Base-by-base conservation (phyloP, 768 basidiomycete genomes). In the Gyrodon lividus region DNA sequence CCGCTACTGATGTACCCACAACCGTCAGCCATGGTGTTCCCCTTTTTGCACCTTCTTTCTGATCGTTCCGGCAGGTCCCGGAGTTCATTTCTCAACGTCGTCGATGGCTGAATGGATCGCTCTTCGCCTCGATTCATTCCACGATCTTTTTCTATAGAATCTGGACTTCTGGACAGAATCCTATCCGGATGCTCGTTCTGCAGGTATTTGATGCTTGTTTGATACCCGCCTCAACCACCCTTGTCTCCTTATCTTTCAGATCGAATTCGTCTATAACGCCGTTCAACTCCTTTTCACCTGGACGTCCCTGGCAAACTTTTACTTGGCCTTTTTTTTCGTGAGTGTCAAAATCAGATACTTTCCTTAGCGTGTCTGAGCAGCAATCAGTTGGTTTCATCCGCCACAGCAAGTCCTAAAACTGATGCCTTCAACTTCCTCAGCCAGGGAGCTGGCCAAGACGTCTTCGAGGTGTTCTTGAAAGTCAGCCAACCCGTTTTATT, bases 61-160 rank as follows among this genome's bases (percentile, higher is more conserved):
- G 42, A 58, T 28, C 12, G 4, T 47, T 42, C 6, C 3, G 3
- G 10, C 28, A 83, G 79, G 82, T 96, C 45, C 83, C 94, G 13
- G 95, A 97, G 66, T 96, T 96, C 72, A 97, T 96, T 57, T 92
- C 90, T 3, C 94, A 98, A 64, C 86, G 92, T 65, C 86, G 92
- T 61, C 81, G 92, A 61, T 94, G 86, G 87, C 69, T 89, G 50
- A 89, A 89, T 61, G 94, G 95, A 35, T 95, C 92, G 3, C 77
- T 97, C 19, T 97, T 97, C 63, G 94, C 93, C 13, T 92, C 89
- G 2, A 83, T 96, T 46, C 96, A 98, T 64, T 91, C 95, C 0
- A 89, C 94, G 0, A 80, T 92, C 17, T 94, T 94, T 72, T 88
- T 86, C 70, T 86, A 82, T 71, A 84, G 86, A 62, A 89, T 98